Base-by-base conservation (phyloP, 768 basidiomycete species). In the Clitopilus hobsonii region DNA sequence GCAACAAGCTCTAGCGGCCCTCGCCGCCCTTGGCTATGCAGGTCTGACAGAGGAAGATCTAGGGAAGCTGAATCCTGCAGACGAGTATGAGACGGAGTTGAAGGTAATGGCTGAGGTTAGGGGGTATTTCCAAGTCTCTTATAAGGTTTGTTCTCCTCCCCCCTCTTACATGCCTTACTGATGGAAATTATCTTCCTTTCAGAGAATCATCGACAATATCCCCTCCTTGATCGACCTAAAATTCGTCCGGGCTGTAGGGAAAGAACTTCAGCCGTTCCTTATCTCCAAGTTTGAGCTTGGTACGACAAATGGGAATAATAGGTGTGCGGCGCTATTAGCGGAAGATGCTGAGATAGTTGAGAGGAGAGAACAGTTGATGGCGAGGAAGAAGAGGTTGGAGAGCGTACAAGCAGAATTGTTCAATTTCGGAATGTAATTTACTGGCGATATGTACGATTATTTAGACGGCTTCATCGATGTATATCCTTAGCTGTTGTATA, bases 51-150 rank as follows among this genome's bases (percentile, higher is more conserved):
- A 51, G 18, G 64, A 64, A 4, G 68, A 75, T 51, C 63, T 76
- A 1, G 65, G 61, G 3, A 65, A 65, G 54, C 63, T 77, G 18
- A 58, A 53, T 13, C 61, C 63, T 3, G 53, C 59, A 6, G 70
- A 75, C 60, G 61, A 69, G 51, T 77, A 63, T 56, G 74, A 76
- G 56, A 66, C 66, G n/a, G 77, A 76, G 61, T 58, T 79, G 38
- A 56, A 61, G 14, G 67, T 74, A 10, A 72, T 73, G 69, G 71
- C 76, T 4, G 71, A 76, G 54, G 71, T 74, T 6, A 60, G 69
- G 10, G 74, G 75, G 13, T 77, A 77, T 59, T 77, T 74, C 65
- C 71, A 75, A 59, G 71, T 77, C 13, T 67, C 77, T 0, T 77
- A 71, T 61, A 77, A 76, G 65, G 77, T 67, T 55, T 38, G 14